phyloP scores from a whole-genome alignment of 176 grass and related monocot genomes.

The Carex myosuroides region DNA sequence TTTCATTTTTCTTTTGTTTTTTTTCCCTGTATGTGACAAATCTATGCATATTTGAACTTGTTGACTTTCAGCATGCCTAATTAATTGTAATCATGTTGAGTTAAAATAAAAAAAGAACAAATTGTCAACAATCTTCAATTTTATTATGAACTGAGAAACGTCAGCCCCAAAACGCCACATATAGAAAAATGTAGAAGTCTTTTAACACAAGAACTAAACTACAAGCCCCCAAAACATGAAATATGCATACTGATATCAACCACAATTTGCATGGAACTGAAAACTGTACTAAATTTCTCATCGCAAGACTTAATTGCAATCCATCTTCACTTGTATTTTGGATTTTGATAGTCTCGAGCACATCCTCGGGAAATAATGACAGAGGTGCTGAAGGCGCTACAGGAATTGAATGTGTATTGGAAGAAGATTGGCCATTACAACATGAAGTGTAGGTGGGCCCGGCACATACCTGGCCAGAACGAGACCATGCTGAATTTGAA shows the following conservation, averaged over 20 bases:
- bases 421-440: constrained; percentile 92
- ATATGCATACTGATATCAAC: background rate
- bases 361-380: constrained; percentile 83
- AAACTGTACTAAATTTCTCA: background rate
- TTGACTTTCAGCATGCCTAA: background rate
- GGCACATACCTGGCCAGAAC: constrained; percentile 34
- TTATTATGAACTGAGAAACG: background rate
- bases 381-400: constrained; percentile 65
- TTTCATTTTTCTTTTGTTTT: background rate
- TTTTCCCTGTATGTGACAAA: background rate
- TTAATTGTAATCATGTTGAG: background rate
- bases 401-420: constrained; percentile 75
- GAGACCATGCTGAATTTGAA: constrained; percentile 50
- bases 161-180: background rate
- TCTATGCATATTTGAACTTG: background rate
- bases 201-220: background rate
- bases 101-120: background rate
- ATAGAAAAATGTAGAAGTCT: background rate
- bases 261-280: background rate
- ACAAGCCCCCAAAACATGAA: background rate
- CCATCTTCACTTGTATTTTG: constrained; percentile 3
- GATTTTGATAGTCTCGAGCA: constrained; percentile 46
- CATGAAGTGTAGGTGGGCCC: constrained; percentile 78
- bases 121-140: background rate
- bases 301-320: background rate